Percentiles rank a stretch among this genome's conserved stretches.
phyloP scores from a whole-genome alignment of 352 stramenopile genomes.

The Pythium brachiatum region DNA sequence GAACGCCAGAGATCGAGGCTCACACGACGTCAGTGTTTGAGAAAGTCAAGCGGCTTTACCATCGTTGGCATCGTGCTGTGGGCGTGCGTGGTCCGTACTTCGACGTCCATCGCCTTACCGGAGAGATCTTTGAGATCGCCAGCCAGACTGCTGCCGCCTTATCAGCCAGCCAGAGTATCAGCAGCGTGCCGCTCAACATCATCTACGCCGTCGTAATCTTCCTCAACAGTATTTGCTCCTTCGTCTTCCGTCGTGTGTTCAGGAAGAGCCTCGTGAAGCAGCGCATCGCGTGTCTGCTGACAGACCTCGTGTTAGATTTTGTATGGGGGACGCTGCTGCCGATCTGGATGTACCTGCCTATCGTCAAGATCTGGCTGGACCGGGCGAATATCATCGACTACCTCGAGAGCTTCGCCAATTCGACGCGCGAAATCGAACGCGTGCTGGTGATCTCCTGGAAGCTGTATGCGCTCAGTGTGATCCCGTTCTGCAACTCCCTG shows the following conservation, averaged over 20 bases:
- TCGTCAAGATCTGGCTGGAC: background rate
- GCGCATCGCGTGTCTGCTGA: slow-evolving; percentile 10
- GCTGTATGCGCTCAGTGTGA: slow-evolving; percentile 3
- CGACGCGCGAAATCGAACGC: slow-evolving; percentile 7
- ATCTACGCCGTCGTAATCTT: slow-evolving; percentile 17
- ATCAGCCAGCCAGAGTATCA: slow-evolving; percentile 2
- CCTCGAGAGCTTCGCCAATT: background rate
- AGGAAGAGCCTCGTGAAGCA: background rate
- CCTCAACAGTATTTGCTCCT: slow-evolving; percentile 2
- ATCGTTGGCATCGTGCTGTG: too few relatives aligned
- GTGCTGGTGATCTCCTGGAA: slow-evolving; percentile 9
- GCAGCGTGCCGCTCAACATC: slow-evolving; percentile 6
- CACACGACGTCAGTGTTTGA: too few relatives aligned
- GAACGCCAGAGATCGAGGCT: too few relatives aligned
- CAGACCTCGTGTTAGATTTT: slow-evolving; percentile 20
- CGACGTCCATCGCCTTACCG: background rate
- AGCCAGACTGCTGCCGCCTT: background rate
- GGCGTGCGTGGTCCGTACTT: slow-evolving; percentile 16
- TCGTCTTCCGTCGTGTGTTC: background rate
- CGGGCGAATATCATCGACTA: background rate
- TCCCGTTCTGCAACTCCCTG: slow-evolving; percentile 19
- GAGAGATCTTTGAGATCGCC: background rate
- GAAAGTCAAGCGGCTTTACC: too few relatives aligned
- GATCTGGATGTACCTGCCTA: slow-evolving; percentile 23
- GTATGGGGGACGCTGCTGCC: slow-evolving; percentile 22